Evolutionary conservation across 352 stramenopile species (phyloP), one percentile per base, ranked within the genome.

Genomic region (Phytopythium cucurbitacearum): DNA sequence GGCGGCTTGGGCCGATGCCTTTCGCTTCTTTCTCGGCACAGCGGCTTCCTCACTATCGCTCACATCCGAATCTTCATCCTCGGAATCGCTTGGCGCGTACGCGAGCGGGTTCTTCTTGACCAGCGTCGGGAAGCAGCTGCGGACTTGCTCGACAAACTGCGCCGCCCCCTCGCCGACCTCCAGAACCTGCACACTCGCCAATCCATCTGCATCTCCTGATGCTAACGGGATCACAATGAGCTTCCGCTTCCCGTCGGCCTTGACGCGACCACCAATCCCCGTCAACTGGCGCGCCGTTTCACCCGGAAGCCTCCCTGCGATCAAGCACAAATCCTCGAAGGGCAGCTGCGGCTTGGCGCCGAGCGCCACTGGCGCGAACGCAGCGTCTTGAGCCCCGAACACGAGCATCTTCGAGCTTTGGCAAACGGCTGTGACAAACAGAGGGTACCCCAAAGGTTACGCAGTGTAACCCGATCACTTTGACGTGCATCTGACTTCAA

Each of bases 51-150:
- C 51, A 5, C 46, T 41, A 34, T 62, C 61, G 33, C 64, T 64
- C 42, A 67, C 65, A 21, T 73, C 68, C 34, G 60, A 73, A 39
- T 81, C 67, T 9, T 64, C 62, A 41, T 71, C 53, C 50, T 65
- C 71, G 15, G 59, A 70, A 50, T 78, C 61, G 16, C 43, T 44
- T 11, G 51, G 7, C 3, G 63, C 41, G 12, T 47, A 51, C 7
- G 64, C 56, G 48, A 87, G 51, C 7, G 67, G 73, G 49, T 71
- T 86, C 33, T 71, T 66, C 28, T 73, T 70, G 58, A 89, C 73
- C 12, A 91, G 57, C 36, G 64, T 85, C 3, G 81, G 81, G 56
- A 91, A 91, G 47, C 78, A 89, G 13, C 65, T 64, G 47, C 68
- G 64, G 36, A 86, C 64, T 36, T 80, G 72, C 21, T 73, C 66